These are phyloP conservation scores for Corchorus olitorius DNA, from an alignment of 345 rosid species.

Conservation along the genomic window DNA sequence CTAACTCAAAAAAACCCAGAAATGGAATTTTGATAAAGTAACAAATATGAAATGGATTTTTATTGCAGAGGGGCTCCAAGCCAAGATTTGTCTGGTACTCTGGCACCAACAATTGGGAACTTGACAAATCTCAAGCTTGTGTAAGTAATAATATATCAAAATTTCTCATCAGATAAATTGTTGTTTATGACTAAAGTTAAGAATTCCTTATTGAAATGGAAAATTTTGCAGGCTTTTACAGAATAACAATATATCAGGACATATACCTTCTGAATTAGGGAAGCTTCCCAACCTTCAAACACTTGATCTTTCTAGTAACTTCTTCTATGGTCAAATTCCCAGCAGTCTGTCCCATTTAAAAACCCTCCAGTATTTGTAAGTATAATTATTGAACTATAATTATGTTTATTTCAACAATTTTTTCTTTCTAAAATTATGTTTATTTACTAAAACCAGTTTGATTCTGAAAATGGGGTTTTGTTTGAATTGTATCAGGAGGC, in stretches of 20 bases:
- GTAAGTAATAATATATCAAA: conserved; percentile 45
- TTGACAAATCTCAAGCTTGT: conserved; percentile 76
- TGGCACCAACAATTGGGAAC: conserved; percentile 71
- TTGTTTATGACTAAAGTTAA: neutral
- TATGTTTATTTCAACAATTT: neutral
- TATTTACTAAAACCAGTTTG: conserved; percentile 9
- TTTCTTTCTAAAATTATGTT: neutral
- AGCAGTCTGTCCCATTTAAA: conserved; percentile 47
- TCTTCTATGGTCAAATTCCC: conserved; percentile 72
- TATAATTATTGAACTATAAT: conserved; percentile 10
- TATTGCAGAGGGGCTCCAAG: conserved; percentile 78
- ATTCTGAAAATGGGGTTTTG: neutral
- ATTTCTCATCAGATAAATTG: neutral
- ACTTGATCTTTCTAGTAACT: conserved; percentile 83
- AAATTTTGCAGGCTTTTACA: conserved; percentile 63
- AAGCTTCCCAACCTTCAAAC: conserved; percentile 68
- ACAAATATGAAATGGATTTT: conserved; percentile 17
- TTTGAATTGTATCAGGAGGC: conserved; percentile 56
- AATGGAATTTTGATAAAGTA: neutral
- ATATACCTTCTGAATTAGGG: conserved; percentile 72
- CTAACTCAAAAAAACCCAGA: neutral
- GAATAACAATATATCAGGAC: conserved; percentile 79
- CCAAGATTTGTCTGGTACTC: conserved; percentile 74
- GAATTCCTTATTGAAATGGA: conserved; percentile 2
- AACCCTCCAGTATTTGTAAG: conserved; percentile 80